Base-by-base conservation (phyloP, 1,284 basidiomycete species). In the Rhodotorula glutinis region DNA sequence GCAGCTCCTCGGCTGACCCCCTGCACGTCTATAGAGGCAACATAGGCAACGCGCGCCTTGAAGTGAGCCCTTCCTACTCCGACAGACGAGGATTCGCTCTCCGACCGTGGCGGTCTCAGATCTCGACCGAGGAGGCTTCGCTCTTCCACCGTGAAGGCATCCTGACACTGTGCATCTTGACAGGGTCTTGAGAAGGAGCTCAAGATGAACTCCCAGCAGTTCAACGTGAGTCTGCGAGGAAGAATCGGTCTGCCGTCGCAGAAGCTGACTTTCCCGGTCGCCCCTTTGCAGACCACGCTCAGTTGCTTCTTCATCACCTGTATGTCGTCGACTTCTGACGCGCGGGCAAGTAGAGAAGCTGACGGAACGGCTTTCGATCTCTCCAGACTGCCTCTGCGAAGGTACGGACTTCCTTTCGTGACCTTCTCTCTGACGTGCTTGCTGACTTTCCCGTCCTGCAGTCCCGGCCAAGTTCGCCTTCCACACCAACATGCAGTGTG, bases 141-240 rank as follows among this genome's bases (percentile, higher is more conserved):
- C 43, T 16, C 43, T 44, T 16, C 43, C 17, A 38, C 11, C 33
- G 33, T 38, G 33, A 38, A 5, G 33, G 33, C 11, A 5, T 38
- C 33, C 33, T 38, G 33, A 38, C 33, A 38, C 33, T 16, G 17
- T 44, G 17, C 43, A 44, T 21, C 17, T 16, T 16, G 4, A 44
- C 43, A 44, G 49, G 72, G 73, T 1, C 66, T 75, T 29, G 73
- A 75, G 41, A 30, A 21, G 21, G 75, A 75, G n/a, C 63, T 75
- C 40, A 46, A 61, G 17, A 74, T 76, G 69, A 54, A 46, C 19
- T 63, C 61, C 10, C 60, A 68, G 17, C 63, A 75, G 47, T 76
- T 72, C 62, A 64, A 69, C 53, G 53, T 73, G 25, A 8, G 57
- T 38, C 43, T 10, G 25, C 27, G 8, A n/a, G n/a, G n/a, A n/a